A percentile compares a stretch with the other conserved stretches of the same genome.
Evolutionary conservation across 164 flowering plant species (phyloP).

Genomic region (Amborella trichopoda): DNA sequence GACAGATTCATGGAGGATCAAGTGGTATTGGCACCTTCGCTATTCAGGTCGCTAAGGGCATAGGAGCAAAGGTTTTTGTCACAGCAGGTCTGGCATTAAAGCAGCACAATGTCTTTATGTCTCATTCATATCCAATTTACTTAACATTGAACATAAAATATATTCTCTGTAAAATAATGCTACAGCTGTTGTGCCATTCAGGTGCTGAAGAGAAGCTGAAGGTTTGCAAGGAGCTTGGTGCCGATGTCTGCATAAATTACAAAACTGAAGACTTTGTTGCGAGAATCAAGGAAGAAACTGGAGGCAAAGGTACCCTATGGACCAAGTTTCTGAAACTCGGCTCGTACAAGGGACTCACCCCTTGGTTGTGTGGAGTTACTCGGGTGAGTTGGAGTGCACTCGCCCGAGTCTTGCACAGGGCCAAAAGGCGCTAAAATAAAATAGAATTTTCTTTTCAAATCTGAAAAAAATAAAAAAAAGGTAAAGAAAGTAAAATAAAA

Average conservation of each 20-base stretch:
- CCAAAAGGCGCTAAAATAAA: too few species aligned
- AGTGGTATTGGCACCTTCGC: slow-evolving; percentile 98
- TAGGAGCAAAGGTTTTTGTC: slow-evolving; percentile 63
- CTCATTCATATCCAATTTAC: too few species aligned
- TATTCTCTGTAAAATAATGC: not conserved
- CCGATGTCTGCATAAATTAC: slow-evolving; percentile 92
- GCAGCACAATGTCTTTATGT: too few species aligned
- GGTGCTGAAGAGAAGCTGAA: slow-evolving; percentile 75
- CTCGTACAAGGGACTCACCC: too few species aligned
- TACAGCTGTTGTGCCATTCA: slow-evolving; percentile 9
- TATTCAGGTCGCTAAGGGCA: slow-evolving; percentile 73
- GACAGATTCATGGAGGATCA: slow-evolving; percentile 90
- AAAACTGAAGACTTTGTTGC: slow-evolving; percentile 91
- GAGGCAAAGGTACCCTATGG: slow-evolving; percentile 86
- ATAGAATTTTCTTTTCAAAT: too few species aligned
- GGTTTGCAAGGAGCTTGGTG: slow-evolving; percentile 77
- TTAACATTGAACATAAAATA: not conserved
- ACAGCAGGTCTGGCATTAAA: slow-evolving; percentile 77
- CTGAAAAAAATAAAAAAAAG: too few species aligned
- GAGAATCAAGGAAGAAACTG: slow-evolving; percentile 83
- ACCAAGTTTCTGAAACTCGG: too few species aligned
- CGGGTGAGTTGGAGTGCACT: too few species aligned
- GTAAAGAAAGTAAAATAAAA: too few species aligned
- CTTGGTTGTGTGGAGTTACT: too few species aligned
- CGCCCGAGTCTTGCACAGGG: too few species aligned